A percentile compares a stretch with the other conserved stretches of the same genome.
These are phyloP conservation scores for Begonia masoniana DNA, from an alignment of 306 rosid species.

Conservation along the genomic window DNA sequence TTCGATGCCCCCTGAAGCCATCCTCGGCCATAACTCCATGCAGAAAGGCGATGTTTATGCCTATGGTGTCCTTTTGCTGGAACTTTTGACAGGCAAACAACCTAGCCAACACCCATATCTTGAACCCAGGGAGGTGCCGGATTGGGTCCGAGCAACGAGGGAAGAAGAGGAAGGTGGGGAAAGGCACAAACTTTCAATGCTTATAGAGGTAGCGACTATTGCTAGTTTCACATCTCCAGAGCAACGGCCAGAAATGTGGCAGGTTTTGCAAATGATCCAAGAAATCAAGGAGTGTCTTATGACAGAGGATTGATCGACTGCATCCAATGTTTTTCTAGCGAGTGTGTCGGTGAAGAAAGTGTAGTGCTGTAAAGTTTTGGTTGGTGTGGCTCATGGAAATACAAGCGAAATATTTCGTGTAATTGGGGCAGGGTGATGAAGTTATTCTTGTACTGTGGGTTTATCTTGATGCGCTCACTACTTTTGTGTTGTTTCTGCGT, in stretches of 20 bases:
- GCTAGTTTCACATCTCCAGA: constrained; percentile 77
- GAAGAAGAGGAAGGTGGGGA: constrained; percentile 62
- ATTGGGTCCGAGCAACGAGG: constrained; percentile 82
- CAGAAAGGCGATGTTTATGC: constrained; percentile 66
- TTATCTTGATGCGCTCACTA: too few species aligned
- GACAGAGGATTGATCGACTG: constrained; percentile 14
- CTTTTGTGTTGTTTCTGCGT: too few species aligned
- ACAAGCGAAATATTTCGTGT: too few species aligned
- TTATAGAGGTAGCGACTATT: constrained; percentile 78
- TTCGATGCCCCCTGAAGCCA: constrained; percentile 46
- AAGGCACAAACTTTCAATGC: constrained; percentile 67
- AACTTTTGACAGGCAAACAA: constrained; percentile 84
- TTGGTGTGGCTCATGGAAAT: too few species aligned
- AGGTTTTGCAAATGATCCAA: constrained; percentile 75
- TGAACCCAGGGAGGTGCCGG: constrained; percentile 47
- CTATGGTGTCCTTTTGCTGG: constrained; percentile 64
- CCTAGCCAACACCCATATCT: constrained; percentile 77
- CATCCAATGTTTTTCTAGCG: too few species aligned
- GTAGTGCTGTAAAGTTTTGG: too few species aligned
- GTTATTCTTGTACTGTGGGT: too few species aligned
- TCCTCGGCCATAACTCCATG: constrained; percentile 42
- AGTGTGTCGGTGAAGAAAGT: too few species aligned
- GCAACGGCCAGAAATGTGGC: constrained; percentile 95
- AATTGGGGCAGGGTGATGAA: too few species aligned
- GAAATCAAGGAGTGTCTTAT: constrained; percentile 68